A percentile compares a stretch with the other conserved stretches of the same genome.
phyloP scores from a whole-genome alignment of 371 early-diverging fungal genomes.

The Zopfochytrium polystomum region DNA sequence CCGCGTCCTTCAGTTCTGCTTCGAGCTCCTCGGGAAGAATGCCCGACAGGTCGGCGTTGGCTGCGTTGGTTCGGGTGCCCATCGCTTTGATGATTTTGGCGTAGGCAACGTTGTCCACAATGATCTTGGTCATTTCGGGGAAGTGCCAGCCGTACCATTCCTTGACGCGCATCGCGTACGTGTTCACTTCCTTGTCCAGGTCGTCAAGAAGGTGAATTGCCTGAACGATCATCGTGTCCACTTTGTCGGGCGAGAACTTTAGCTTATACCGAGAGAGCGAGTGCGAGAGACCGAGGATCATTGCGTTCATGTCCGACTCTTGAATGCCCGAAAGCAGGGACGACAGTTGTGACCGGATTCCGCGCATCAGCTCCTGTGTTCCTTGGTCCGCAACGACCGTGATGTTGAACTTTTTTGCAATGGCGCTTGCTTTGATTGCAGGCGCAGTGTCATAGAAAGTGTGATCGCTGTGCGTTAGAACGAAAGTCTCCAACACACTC shows the following conservation, averaged over 20 bases:
- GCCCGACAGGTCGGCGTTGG: conserved; percentile 77
- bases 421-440: conserved; percentile 41
- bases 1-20: conserved; percentile 83
- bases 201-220: conserved; percentile 86
- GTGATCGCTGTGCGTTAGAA: no score
- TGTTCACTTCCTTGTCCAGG: conserved; percentile 92
- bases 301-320: conserved; percentile 84
- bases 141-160: conserved; percentile 99
- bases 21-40: conserved; percentile 93
- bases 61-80: conserved; percentile 81
- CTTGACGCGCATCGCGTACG: conserved; percentile 81
- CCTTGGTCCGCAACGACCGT: conserved; percentile 84
- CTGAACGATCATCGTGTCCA: conserved; percentile 91
- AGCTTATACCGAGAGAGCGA: conserved; percentile 96
- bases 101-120: conserved; percentile 86
- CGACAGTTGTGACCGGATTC: conserved; percentile 83
- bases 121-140: conserved; percentile 94
- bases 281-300: conserved; percentile 95
- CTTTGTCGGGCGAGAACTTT: conserved; percentile 91
- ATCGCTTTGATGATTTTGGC: conserved; percentile 82
- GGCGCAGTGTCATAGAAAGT: background rate
- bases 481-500: no score
- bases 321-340: conserved; percentile 81
- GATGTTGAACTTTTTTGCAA: conserved; percentile 90
- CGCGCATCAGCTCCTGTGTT: conserved; percentile 84